Evolutionary conservation across 2,329 filamentous ascomycete genomes (phyloP).

Genomic region (Colletotrichum sp.): DNA sequence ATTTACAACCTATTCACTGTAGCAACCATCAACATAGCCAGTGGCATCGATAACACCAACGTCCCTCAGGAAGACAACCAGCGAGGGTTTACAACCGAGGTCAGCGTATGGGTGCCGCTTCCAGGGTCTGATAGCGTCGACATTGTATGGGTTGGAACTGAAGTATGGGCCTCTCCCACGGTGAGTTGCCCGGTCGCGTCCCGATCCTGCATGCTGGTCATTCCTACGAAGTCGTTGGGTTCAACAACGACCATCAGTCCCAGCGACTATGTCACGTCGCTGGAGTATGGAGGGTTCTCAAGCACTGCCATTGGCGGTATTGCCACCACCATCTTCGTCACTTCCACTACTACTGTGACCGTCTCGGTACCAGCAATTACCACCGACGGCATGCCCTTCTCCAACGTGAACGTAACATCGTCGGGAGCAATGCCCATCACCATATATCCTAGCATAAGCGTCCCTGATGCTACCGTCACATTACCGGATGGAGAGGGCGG

Average conservation of each 20-base stretch:
- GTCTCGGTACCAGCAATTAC: conserved; percentile 17
- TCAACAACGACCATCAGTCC: conserved; percentile 21
- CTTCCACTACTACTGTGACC: conserved; percentile 12
- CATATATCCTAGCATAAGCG: conserved; percentile 18
- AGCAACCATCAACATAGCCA: conserved; percentile 16
- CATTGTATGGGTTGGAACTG: conserved; percentile 25
- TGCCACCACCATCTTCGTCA: not conserved
- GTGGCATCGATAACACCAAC: not conserved
- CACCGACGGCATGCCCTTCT: conserved; percentile 15
- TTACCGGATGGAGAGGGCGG: conserved; percentile 23
- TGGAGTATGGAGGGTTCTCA: conserved; percentile 23
- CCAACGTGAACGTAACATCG: conserved; percentile 24
- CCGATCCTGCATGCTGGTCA: conserved; percentile 24
- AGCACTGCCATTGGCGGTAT: not conserved
- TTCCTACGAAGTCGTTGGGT: conserved; percentile 24
- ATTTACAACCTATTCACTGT: conserved; percentile 27
- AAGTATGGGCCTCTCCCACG: conserved; percentile 14
- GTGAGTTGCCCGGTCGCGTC: conserved; percentile 14
- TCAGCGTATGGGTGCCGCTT: conserved; percentile 29
- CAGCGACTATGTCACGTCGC: conserved; percentile 21
- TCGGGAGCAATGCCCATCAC: not conserved
- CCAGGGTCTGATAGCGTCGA: conserved; percentile 23
- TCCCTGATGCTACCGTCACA: conserved; percentile 10
- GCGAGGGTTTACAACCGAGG: conserved; percentile 27
- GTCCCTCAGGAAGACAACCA: not conserved